Evolutionary conservation across 1,139 yeast genomes (phyloP), one percentile per base, ranked within the genome.

Genomic region (Insectozyma bohioensis): DNA sequence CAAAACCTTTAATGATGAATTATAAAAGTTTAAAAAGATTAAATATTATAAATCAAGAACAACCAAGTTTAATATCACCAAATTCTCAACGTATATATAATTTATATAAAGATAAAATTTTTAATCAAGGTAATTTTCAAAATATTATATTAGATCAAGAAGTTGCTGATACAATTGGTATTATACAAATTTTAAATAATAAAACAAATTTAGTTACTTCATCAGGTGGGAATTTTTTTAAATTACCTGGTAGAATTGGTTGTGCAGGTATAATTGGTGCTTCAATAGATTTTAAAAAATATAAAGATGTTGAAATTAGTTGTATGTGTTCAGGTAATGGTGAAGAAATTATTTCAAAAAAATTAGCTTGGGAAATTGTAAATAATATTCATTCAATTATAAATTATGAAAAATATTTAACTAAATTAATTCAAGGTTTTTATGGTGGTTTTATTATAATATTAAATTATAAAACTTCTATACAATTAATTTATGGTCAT

Each of bases 301-400:
- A 34, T 17, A 42, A 43, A 2, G 45, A 44, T 3, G 32, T 39
- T 13, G 51, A 52, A 18, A 47, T 71, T 1, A 49, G 61, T 28
- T 63, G 74, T 30, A 58, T 72, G 64, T 70, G 78, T 48, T 71
- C 78, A 33, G 81, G 81, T 2, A 72, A 69, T 42, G 81, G 81
- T 1, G 81, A 75, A 45, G 77, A 73, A 39, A 72, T 75, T 14
- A 55, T 72, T 3, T 52, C 51, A 35, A 54, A 65, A 62, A 64
- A 61, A 30, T 45, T 74, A 22, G 69, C 78, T 0, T 47, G 59
- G 24, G 40, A 40, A 8, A 31, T 66, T 8, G 53, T 50, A 5
- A 40, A 31, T n/a, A 45, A 40, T 18, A 34, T 51, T n/a, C 14
- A 16, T 19, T 15, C 19, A 9, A 34, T 25, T 12, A 35, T 34